Evolutionary conservation across 306 rosid species (phyloP).

Genomic region (Clitoria ternatea): DNA sequence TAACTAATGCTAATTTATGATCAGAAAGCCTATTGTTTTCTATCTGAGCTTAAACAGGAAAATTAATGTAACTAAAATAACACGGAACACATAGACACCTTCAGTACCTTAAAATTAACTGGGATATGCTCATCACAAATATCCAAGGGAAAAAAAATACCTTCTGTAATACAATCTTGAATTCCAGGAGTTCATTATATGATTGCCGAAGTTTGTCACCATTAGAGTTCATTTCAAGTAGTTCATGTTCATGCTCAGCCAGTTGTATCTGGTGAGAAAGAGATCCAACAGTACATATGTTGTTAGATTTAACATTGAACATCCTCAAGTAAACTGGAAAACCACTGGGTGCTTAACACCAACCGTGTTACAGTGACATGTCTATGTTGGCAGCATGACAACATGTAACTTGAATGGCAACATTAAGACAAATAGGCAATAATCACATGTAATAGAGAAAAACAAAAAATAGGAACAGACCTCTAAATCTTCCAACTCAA

Average conservation of each 20-base stretch:
- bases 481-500: constrained; percentile 91
- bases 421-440: constrained; percentile 4
- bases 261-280: constrained; percentile 64
- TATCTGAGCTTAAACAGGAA: constrained; percentile 9
- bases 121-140: constrained; percentile 21
- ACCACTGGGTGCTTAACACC: constrained; percentile 2
- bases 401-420: constrained; percentile 24
- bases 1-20: constrained; percentile 6
- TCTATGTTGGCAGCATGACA: constrained; percentile 14
- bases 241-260: constrained; percentile 95
- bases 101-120: background rate
- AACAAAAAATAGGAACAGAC: constrained; percentile 40
- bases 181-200: constrained; percentile 92
- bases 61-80: background rate
- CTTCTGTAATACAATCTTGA: constrained; percentile 94
- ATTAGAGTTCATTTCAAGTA: constrained; percentile 85
- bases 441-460: constrained; percentile 7
- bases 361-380: constrained; percentile 15
- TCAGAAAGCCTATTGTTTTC: constrained; percentile 2
- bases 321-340: constrained; percentile 7
- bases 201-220: constrained; percentile 87
- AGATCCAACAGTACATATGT: constrained; percentile 15
- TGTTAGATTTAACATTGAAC: constrained; percentile 32
- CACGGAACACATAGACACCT: background rate
- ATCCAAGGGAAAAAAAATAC: constrained; percentile 35